Evolutionary conservation across 2,329 filamentous ascomycete genomes (phyloP), one percentile per base, ranked within the genome.

Genomic region (Nigrospora sphaerica): DNA sequence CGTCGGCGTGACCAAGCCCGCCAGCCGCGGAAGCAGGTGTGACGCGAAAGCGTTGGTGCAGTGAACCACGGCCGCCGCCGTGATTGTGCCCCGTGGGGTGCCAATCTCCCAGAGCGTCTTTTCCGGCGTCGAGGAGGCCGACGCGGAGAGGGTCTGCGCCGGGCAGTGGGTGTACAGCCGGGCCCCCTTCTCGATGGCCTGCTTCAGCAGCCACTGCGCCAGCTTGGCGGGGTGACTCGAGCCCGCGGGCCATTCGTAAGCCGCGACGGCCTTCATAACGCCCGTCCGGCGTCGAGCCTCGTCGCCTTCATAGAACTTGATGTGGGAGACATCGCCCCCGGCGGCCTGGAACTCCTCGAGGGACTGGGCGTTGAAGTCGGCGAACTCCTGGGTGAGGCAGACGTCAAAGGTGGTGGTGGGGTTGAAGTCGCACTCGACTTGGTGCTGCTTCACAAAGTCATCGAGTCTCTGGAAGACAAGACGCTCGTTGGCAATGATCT

Each of bases 191-290:
- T 56, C 54, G 6, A 73, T 61, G 13, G 60, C 61, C 14, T 59
- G 54, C 12, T 52, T 54, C 17, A 75, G 57, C 12, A 75, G 60
- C 61, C 70, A 75, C n/a, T 75, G 72, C 1, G 68, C 66, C 17
- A 75, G 54, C 52, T 74, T 75, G 6, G 71, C 71, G 3, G 72
- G 72, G 54, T 75, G 72, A 32, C 62, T 69, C 3, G 70, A 73
- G 3, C 68, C 72, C 13, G 71, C 72, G 4, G 71, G 68, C 72
- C 72, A 75, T 51, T 74, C 71, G 48, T 75, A 75, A 9, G 72
- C 72, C n/a, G 67, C 63, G 12, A 72, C 45, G 0, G 67, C 66
- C 2, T 56, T 56, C 4, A 54, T 42, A 6, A 74, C 60, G 28
- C 66, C 59, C 0, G 70, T 72, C 46, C 57, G 62, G 9, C 39